Base-by-base conservation (phyloP, 371 early-diverging fungal genomes). In the Zychaea mexicana region DNA sequence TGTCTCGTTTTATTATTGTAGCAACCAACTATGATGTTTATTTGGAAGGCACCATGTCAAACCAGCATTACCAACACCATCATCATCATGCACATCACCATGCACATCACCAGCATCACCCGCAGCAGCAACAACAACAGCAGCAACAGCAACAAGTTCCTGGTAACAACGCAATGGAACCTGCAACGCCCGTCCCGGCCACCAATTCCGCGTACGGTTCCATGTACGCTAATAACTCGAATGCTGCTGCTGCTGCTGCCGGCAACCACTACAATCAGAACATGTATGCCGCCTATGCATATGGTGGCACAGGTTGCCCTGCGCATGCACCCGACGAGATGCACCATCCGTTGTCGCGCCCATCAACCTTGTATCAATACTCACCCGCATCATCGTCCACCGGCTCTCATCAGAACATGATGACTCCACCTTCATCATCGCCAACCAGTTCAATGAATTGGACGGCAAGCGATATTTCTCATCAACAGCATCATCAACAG, bases 1-100 rank as follows among this genome's bases (percentile, higher is more conserved):
- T 30, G 15, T 57, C 33, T 57, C 32, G 22, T 36, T 30, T 19
- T 32, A 22, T 42, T 42, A 12, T 42, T 30, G 32, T 56, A 63
- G 63, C 32, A 56, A 30, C 65, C 17, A 52, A 42, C 46, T 63
- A 55, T 17, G 56, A 64, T 55, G 52, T 68, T 15, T 68, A 63
- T 46, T 32, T 42, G 17, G 55, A 28, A 17, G 55, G 32, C 24
- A 55, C 38, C 32, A 30, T 61, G 47, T 36, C 52, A 28, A 59
- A 47, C 12, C 60, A 67, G 36, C 68, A 58, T 42, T 52, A 60
- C 31, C 55, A 59, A 17, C 56, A 56, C 22, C 56, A 60, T 24
- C 61, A 56, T 28, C 60, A 66, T 19, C 49, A 42, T 7, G 54
- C 65, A 15, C 61, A 66, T 61, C 58, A 55, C 21, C 52, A 52